Conservation (phyloP, 768 basidiomycete genomes). For the Termitomyces sp. region DNA sequence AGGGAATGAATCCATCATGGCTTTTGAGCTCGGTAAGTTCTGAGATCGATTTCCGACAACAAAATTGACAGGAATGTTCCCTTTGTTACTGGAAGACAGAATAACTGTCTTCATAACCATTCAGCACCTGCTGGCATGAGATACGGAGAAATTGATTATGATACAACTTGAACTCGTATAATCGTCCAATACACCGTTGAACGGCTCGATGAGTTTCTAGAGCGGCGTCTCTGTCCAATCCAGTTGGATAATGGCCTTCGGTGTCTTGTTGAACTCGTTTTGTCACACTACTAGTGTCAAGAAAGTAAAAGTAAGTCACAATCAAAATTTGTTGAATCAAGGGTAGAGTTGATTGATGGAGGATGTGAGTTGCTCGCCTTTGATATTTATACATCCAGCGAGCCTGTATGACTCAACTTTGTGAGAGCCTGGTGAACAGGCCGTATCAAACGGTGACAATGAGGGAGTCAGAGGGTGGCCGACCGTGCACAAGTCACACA, state of each 20-base stretch:
- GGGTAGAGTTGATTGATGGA: background rate
- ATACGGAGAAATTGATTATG: background rate
- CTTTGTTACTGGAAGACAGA: slow-evolving; percentile 6
- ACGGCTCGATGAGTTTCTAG: background rate
- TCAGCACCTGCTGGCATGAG: background rate
- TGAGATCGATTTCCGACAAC: background rate
- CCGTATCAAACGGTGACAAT: background rate
- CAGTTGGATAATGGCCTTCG: background rate
- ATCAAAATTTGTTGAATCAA: background rate
- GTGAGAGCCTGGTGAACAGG: background rate
- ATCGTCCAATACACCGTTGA: background rate
- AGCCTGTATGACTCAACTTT: background rate
- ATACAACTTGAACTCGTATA: background rate
- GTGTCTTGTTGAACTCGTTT: background rate
- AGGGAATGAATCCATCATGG: background rate
- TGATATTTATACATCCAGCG: slow-evolving; percentile 3
- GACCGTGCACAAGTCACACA: background rate
- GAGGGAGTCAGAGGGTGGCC: background rate
- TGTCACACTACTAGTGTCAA: background rate
- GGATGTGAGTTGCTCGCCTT: background rate
- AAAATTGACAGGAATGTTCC: background rate
- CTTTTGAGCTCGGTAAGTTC: background rate
- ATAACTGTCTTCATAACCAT: slow-evolving; percentile 3
- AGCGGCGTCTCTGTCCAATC: background rate
- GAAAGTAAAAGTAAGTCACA: background rate